These are phyloP conservation scores for Phytophthora podocarpi DNA, from an alignment of 352 stramenopile species.

Conservation along the genomic window DNA sequence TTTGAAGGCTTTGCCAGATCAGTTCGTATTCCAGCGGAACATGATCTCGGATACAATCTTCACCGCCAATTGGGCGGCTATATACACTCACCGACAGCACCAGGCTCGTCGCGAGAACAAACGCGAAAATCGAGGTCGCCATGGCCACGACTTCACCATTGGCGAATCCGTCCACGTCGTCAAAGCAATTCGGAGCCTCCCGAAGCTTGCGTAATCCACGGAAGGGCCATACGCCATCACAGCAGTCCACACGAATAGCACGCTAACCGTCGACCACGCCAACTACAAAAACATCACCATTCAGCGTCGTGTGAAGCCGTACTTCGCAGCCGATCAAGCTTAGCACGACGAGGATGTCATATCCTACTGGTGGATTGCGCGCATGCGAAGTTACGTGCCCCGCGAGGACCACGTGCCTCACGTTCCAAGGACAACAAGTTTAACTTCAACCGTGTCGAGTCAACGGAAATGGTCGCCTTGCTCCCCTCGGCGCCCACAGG, in stretches of 20 bases:
- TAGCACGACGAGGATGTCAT: background rate
- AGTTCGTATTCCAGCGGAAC: background rate
- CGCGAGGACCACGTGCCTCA: too few relatives aligned
- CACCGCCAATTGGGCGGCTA: background rate
- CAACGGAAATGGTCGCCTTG: too few relatives aligned
- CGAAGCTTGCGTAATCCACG: background rate
- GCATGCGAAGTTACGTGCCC: too few relatives aligned
- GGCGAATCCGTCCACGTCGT: background rate
- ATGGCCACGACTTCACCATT: background rate
- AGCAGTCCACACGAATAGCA: background rate
- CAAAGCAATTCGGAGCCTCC: background rate
- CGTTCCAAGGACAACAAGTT: too few relatives aligned
- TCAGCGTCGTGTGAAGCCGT: background rate
- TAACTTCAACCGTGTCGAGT: too few relatives aligned
- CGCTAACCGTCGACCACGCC: background rate
- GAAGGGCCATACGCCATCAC: background rate
- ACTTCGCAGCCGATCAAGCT: background rate
- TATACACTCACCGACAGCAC: background rate
- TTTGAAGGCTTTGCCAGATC: background rate
- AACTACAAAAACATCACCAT: background rate
- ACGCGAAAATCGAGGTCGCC: background rate
- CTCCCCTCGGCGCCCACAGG: too few relatives aligned
- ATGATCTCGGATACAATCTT: background rate
- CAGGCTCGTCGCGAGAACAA: background rate
- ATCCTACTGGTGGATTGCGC: too few relatives aligned